Evolutionary conservation across 2,329 filamentous ascomycete species (phyloP).

Genomic region (Neopestalotiopsis sp.): DNA sequence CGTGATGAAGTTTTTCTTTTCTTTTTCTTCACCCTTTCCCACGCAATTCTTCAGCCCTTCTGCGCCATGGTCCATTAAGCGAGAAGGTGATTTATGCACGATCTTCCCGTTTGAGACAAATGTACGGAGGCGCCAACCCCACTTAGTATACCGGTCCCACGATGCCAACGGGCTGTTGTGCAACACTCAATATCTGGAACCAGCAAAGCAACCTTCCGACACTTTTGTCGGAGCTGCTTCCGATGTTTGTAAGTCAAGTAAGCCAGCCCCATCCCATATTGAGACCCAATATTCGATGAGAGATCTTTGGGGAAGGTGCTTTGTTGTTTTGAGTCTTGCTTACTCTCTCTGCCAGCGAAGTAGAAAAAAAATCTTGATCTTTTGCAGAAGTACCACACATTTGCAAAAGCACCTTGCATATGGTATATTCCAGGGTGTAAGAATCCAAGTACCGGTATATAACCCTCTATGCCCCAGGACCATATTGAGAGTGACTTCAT

Average conservation of each 20-base stretch:
- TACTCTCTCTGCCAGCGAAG: too few relatives aligned
- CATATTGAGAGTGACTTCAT: background rate
- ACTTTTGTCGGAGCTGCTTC: background rate
- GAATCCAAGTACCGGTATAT: conserved; percentile 4
- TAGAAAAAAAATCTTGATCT: background rate
- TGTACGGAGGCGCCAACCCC: background rate
- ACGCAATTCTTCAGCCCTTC: background rate
- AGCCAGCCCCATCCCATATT: background rate
- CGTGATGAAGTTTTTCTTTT: background rate
- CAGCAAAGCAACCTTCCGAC: too few relatives aligned
- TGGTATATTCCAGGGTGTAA: background rate
- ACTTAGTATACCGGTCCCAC: background rate
- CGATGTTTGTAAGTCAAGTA: background rate
- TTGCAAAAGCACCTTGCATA: conserved; percentile 5
- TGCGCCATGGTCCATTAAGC: background rate
- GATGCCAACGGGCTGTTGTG: background rate
- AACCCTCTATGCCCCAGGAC: background rate
- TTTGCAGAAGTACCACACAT: conserved; percentile 4
- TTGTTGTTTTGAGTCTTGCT: too few relatives aligned
- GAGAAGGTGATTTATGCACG: background rate
- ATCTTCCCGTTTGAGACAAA: conserved; percentile 1
- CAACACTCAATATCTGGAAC: background rate
- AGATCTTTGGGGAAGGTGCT: too few relatives aligned
- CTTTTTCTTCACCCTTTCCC: background rate
- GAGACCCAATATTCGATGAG: too few relatives aligned